Evolutionary conservation across 805 yeast species (phyloP).

Genomic region (Soucietia sequanensis): DNA sequence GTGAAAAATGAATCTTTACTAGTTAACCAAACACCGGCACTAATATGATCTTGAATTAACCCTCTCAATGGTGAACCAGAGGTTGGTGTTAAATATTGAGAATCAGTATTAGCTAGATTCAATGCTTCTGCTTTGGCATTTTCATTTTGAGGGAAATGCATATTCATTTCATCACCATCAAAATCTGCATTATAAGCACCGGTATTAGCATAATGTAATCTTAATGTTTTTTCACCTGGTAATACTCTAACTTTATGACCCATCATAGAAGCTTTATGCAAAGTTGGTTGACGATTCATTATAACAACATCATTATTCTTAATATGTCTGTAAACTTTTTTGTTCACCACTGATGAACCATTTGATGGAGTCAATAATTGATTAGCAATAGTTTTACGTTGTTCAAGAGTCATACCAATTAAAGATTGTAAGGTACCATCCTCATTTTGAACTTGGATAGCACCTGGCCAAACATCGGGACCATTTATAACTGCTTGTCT

Average conservation of each 20-base stretch:
- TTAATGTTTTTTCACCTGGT: slow-evolving; percentile 95
- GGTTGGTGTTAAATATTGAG: slow-evolving; percentile 96
- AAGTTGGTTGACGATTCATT: slow-evolving; percentile 99
- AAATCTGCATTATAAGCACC: slow-evolving; percentile 99
- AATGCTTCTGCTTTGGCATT: slow-evolving; percentile 96
- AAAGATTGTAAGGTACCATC: slow-evolving; percentile 83
- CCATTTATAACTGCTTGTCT: slow-evolving; percentile 97
- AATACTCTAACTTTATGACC: slow-evolving; percentile 96
- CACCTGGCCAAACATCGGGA: slow-evolving; percentile 99
- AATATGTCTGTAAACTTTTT: slow-evolving; percentile 93
- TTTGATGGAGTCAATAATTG: slow-evolving; percentile 86
- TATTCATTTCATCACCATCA: slow-evolving; percentile 99
- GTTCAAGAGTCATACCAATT: slow-evolving; percentile 87
- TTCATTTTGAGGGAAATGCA: slow-evolving; percentile 99
- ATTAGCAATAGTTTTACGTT: slow-evolving; percentile 91
- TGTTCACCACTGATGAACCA: slow-evolving; percentile 67
- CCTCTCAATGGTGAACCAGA: slow-evolving; percentile 99
- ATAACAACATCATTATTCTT: slow-evolving; percentile 92
- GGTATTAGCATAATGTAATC: slow-evolving; percentile 97
- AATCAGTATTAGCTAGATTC: slow-evolving; percentile 93
- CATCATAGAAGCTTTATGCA: slow-evolving; percentile 99
- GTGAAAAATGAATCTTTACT: slow-evolving; percentile 89
- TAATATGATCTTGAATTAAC: slow-evolving; percentile 96
- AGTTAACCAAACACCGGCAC: slow-evolving; percentile 99
- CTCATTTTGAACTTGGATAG: slow-evolving; percentile 91